Percentiles rank a stretch among this genome's conserved stretches.
These are phyloP conservation scores for Acanthamoeba rhysodes DNA, from an alignment of 208 protist species.

Conservation along the genomic window DNA sequence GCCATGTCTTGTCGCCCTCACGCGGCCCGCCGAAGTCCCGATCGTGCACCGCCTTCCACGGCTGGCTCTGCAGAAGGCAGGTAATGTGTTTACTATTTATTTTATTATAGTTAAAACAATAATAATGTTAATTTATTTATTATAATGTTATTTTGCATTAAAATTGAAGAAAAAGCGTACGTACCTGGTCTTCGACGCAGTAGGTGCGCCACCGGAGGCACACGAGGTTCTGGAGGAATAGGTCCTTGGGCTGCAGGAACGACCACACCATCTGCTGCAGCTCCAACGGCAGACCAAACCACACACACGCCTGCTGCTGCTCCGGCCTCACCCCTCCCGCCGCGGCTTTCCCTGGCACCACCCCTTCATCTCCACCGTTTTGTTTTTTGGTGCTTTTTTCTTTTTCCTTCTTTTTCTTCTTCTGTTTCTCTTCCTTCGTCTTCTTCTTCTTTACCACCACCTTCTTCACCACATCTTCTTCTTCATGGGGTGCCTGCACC, in stretches of 20 bases:
- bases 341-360: too few relatives aligned
- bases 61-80: conserved; percentile 27
- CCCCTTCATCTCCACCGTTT: background rate
- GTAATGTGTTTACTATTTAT: background rate
- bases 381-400: background rate
- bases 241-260: conserved; percentile 14
- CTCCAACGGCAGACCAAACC: conserved; percentile 16
- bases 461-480: background rate
- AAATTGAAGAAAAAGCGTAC: background rate
- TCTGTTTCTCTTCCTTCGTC: background rate
- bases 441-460: background rate
- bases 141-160: background rate
- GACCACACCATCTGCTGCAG: conserved; percentile 40
- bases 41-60: conserved; percentile 54
- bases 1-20: conserved; percentile 14
- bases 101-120: background rate
- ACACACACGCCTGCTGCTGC: background rate
- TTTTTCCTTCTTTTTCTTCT: background rate
- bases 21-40: conserved; percentile 8
- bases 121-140: background rate
- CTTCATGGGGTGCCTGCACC: too few relatives aligned
- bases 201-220: background rate
- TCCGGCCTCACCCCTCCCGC: background rate
- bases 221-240: conserved; percentile 1
- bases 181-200: background rate